These are phyloP conservation scores for Chalciporus sphaerocephalus DNA, from an alignment of 768 basidiomycete species.

Conservation along the genomic window DNA sequence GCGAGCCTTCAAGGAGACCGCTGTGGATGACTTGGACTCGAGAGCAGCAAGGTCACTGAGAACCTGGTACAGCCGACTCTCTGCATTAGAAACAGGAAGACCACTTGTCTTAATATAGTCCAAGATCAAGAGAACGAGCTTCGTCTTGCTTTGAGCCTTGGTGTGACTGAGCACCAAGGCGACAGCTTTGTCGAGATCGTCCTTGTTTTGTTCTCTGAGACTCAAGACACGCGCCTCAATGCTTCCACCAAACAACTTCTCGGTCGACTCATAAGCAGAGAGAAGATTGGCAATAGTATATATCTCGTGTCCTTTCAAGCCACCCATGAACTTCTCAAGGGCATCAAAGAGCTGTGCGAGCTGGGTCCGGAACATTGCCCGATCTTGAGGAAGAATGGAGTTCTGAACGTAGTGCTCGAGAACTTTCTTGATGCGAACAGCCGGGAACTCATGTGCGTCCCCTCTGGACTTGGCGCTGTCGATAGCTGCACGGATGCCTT, in stretches of 20 bases:
- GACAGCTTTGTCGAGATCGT: conserved; percentile 84
- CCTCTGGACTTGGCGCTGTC: conserved; percentile 72
- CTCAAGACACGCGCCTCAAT: conserved; percentile 89
- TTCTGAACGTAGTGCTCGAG: conserved; percentile 84
- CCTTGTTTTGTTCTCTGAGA: conserved; percentile 89
- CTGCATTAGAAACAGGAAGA: conserved; percentile 69
- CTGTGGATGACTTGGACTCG: conserved; percentile 91
- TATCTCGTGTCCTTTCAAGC: conserved; percentile 84
- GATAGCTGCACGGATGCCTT: conserved; percentile 72
- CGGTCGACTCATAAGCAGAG: conserved; percentile 76
- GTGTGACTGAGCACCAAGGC: conserved; percentile 90
- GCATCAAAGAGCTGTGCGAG: conserved; percentile 67
- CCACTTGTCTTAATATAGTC: conserved; percentile 86
- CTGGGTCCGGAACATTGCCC: conserved; percentile 70
- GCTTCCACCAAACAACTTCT: conserved; percentile 89
- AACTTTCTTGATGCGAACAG: conserved; percentile 76
- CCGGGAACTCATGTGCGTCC: conserved; percentile 83
- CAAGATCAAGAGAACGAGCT: conserved; percentile 78
- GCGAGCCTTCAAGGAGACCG: conserved; percentile 90
- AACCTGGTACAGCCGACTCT: conserved; percentile 70
- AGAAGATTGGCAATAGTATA: conserved; percentile 73
- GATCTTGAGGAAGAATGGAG: conserved; percentile 74
- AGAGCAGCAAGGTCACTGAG: conserved; percentile 78
- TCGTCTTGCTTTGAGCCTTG: conserved; percentile 90
- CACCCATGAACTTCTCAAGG: conserved; percentile 74